Evolutionary conservation across 768 basidiomycete genomes (phyloP).

Genomic region (Coprinellus micaceus): DNA sequence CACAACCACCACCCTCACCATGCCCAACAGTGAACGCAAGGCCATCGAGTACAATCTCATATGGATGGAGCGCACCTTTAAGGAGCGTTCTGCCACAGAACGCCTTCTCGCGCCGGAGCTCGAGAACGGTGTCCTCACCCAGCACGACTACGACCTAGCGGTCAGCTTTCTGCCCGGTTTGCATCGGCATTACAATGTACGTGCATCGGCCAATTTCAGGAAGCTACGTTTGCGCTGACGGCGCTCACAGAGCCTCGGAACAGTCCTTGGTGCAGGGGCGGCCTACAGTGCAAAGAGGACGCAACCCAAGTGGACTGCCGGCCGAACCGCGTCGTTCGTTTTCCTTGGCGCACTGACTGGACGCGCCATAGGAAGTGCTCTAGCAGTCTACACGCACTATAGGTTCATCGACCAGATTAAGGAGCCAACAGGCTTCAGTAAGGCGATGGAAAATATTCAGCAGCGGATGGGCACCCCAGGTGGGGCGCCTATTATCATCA

Average conservation of each 20-base stretch:
- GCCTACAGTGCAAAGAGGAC: constrained; percentile 8
- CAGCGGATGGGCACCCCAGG: constrained; percentile 35
- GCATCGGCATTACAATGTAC: constrained; percentile 37
- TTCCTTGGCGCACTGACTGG: constrained; percentile 24
- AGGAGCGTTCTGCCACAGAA: constrained; percentile 36
- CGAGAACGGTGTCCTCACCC: constrained; percentile 46
- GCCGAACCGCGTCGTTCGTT: constrained; percentile 7
- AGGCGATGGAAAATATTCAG: constrained; percentile 42
- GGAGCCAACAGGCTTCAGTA: constrained; percentile 36
- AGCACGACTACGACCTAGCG: constrained; percentile 55
- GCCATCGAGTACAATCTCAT: constrained; percentile 27
- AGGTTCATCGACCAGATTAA: constrained; percentile 36
- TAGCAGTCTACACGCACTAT: constrained; percentile 28
- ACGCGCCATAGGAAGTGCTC: constrained; percentile 26
- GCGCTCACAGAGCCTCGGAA: background rate
- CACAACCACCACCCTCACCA: background rate
- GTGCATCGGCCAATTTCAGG: constrained; percentile 12
- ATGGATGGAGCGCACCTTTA: constrained; percentile 44
- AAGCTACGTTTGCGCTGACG: background rate
- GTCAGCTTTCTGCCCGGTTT: constrained; percentile 48
- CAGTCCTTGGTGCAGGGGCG: constrained; percentile 2
- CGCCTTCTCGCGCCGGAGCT: constrained; percentile 50
- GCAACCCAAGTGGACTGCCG: constrained; percentile 1
- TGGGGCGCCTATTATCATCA: constrained; percentile 22
- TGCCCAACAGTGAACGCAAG: background rate